A percentile compares a stretch with the other conserved stretches of the same genome.
Evolutionary conservation across 169 alveolate species (phyloP).

Genomic region (Eimeria maxima): DNA sequence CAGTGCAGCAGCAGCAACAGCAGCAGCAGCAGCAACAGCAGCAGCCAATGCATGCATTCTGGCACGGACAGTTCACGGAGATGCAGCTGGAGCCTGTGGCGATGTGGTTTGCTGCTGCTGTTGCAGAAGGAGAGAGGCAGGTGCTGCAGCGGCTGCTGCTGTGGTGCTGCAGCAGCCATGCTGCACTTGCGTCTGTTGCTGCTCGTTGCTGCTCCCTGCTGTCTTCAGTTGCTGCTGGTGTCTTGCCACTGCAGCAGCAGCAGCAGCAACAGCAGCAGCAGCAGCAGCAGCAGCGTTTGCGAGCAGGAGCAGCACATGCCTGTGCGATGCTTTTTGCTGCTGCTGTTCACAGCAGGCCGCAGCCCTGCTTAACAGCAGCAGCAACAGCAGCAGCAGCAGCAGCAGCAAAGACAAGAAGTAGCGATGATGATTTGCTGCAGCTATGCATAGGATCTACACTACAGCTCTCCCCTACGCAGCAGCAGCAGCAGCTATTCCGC

Average conservation of each 20-base stretch:
- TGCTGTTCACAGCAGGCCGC: slow-evolving; percentile 25
- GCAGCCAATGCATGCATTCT: not conserved
- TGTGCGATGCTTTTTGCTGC: slow-evolving; percentile 57
- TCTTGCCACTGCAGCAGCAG: slow-evolving; percentile 52
- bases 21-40: not conserved
- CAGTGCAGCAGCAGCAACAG: slow-evolving; percentile 20
- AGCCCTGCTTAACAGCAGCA: not conserved
- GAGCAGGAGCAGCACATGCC: not conserved
- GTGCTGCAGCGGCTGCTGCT: slow-evolving; percentile 8
- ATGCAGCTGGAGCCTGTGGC: slow-evolving; percentile 37
- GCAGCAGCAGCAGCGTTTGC: not conserved
- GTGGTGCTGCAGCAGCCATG: too few species aligned
- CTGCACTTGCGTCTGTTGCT: too few species aligned
- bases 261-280: slow-evolving; percentile 43
- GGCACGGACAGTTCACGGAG: not conserved
- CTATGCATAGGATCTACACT: not conserved
- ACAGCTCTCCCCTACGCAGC: slow-evolving; percentile 24
- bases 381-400: not conserved
- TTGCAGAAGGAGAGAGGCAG: slow-evolving; percentile 38
- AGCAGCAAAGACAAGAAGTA: not conserved
- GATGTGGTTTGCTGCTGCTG: slow-evolving; percentile 40
- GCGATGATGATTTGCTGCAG: slow-evolving; percentile 27
- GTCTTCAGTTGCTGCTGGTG: slow-evolving; percentile 16
- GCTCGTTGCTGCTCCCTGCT: too few species aligned
- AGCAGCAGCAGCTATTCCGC: slow-evolving; percentile 53